Percentiles rank a stretch among this genome's conserved stretches.
Conservation (phyloP, 2,329 filamentous ascomycete genomes). For the Colletotrichum musae region DNA sequence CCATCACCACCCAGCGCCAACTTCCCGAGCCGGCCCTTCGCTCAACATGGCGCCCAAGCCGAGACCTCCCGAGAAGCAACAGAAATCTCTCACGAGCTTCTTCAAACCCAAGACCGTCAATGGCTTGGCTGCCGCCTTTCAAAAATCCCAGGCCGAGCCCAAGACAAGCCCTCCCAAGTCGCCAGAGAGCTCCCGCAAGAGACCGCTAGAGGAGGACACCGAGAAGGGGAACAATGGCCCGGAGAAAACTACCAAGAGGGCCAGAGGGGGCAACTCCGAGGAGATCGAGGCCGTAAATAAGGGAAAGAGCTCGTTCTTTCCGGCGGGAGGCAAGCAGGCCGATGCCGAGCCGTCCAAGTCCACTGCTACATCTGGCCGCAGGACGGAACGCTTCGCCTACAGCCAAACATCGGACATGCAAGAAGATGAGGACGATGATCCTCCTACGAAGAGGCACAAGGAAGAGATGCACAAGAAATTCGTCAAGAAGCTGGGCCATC, state of each 20-base stretch:
- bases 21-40: neutral
- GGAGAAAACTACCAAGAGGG: conserved; percentile 59
- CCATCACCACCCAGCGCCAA: conserved; percentile 10
- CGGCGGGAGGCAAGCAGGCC: conserved; percentile 43
- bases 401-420: conserved; percentile 56
- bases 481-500: conserved; percentile 89
- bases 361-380: conserved; percentile 47
- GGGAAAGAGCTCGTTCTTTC: conserved; percentile 55
- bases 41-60: conserved; percentile 35
- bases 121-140: conserved; percentile 55
- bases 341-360: conserved; percentile 44
- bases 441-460: conserved; percentile 69
- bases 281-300: conserved; percentile 47
- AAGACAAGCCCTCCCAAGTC: conserved; percentile 48
- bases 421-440: conserved; percentile 57
- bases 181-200: conserved; percentile 60
- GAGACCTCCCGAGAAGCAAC: conserved; percentile 71
- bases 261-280: conserved; percentile 54
- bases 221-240: conserved; percentile 60
- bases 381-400: conserved; percentile 69
- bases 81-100: conserved; percentile 89
- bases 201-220: conserved; percentile 64
- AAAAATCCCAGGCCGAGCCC: conserved; percentile 49
- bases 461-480: conserved; percentile 86
- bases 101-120: conserved; percentile 76